Base-by-base conservation (phyloP, 352 stramenopile genomes). In the Elongisporangium prolatum region DNA sequence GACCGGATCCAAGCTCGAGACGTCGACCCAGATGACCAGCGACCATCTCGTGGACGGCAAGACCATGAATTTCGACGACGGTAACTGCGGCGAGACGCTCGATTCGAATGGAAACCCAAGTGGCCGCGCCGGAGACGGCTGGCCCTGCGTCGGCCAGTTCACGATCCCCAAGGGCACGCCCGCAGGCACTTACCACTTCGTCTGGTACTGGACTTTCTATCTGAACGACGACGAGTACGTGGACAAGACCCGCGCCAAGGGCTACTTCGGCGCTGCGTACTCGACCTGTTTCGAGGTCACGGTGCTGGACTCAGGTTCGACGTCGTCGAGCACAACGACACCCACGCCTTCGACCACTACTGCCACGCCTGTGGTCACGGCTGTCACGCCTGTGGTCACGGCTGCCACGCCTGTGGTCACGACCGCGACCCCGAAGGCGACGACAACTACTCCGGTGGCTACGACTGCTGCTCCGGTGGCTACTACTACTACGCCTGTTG, bases 121-220 rank as follows among this genome's bases (percentile, higher is more conserved):
- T n/a, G 74, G 72, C 0, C 76, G 79, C 22, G 79, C 74, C 3
- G 79, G 79, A 9, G 79, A 89, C 37, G 76, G 75, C 34, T 83
- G 84, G 58, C 79, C 79, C 2, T 89, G 79, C 38, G 68, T 89
- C 24, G 73, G 79, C 6, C 65, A 66, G 20, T 89, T 89, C 50
- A 66, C 61, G 25, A 67, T 87, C 44, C 76, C 79, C 0, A 53
- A 49, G 7, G 73, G 73, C 21, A 84, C 74, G 0, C 18, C 69
- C 9, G 61, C 76, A 1, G 79, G 79, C 14, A 67, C 80, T 40
- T 89, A 86, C 64, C 79, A 80, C 28, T 78, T 87, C 62, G 79
- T 89, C 9, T 89, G 79, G 79, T 87, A 81, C 59, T 89, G 79
- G 79, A 85, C 75, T 48, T 88, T 85, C 60, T 88, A 80, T 63